phyloP scores from a whole-genome alignment of 495 filamentous ascomycete genomes.

The Neurospora africana region DNA sequence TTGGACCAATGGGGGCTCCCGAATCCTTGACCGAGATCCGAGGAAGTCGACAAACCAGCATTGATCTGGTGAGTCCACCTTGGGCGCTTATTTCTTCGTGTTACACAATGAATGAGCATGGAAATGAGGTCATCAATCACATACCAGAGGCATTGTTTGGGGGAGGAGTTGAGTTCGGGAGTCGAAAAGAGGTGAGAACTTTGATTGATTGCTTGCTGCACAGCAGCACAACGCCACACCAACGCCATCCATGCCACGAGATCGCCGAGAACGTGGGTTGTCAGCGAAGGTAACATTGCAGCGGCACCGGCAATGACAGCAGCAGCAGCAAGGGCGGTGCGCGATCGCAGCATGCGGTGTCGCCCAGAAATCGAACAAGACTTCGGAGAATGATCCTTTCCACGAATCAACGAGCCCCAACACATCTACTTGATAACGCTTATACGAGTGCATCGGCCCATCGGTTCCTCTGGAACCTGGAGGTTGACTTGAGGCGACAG shows the following conservation, averaged over 20 bases:
- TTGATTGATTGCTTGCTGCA: neutral
- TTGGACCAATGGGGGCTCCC: neutral
- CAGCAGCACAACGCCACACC: neutral
- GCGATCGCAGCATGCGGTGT: neutral
- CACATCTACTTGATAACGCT: neutral
- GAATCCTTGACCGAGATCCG: neutral
- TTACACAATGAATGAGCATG: neutral
- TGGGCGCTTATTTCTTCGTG: neutral
- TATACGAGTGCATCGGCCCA: neutral
- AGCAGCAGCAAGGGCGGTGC: neutral
- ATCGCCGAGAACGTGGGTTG: neutral
- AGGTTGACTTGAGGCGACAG: neutral
- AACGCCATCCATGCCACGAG: neutral
- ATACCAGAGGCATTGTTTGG: neutral
- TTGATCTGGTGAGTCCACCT: neutral
- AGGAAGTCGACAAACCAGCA: neutral
- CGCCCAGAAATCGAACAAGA: neutral
- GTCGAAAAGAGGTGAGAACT: neutral
- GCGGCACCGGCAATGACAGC: neutral
- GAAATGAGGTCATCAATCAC: neutral
- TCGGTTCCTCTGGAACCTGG: neutral
- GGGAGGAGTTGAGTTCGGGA: neutral
- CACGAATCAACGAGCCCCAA: neutral
- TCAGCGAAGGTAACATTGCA: neutral
- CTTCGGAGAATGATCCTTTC: neutral